Conservation (phyloP, 116 monocot species). For the Dioscorea cayenensis region DNA sequence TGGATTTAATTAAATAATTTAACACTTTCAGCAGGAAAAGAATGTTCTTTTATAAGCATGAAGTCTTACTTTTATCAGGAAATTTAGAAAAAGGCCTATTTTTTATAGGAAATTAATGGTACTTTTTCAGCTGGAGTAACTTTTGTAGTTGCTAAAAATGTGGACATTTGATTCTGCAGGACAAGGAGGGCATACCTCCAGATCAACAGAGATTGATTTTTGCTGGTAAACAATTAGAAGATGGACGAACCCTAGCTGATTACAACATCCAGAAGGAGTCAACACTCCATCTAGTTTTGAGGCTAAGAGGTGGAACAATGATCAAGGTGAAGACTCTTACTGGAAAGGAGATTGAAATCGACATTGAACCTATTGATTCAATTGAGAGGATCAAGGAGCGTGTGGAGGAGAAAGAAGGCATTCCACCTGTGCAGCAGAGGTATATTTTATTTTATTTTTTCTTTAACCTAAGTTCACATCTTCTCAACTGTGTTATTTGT, state of each 20-base stretch:
- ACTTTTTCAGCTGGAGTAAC: not conserved
- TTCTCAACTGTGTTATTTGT: not conserved
- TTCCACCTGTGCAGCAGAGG: conserved; percentile 1
- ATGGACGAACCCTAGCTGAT: not conserved
- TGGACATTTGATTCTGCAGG: not conserved
- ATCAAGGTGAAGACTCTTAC: conserved; percentile 3
- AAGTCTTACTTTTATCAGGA: too few species aligned
- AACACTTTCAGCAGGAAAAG: too few species aligned
- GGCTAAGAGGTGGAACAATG: conserved; percentile 1
- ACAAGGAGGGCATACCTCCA: not conserved
- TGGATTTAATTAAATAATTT: too few species aligned
- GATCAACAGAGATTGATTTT: conserved; percentile 1
- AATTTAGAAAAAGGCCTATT: not conserved
- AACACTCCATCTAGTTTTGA: conserved; percentile 4
- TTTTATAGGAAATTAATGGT: not conserved
- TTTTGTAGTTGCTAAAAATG: not conserved
- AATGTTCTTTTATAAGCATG: too few species aligned
- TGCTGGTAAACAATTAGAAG: not conserved
- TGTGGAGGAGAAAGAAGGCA: conserved; percentile 1
- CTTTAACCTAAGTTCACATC: not conserved
- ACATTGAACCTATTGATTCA: not conserved
- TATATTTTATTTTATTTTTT: not conserved
- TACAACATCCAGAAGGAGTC: not conserved
- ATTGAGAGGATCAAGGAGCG: not conserved
- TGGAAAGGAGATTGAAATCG: not conserved